Percentiles rank a stretch among this genome's conserved stretches.
Conservation (phyloP, 805 yeast genomes). For the Suhomyces sp. region DNA sequence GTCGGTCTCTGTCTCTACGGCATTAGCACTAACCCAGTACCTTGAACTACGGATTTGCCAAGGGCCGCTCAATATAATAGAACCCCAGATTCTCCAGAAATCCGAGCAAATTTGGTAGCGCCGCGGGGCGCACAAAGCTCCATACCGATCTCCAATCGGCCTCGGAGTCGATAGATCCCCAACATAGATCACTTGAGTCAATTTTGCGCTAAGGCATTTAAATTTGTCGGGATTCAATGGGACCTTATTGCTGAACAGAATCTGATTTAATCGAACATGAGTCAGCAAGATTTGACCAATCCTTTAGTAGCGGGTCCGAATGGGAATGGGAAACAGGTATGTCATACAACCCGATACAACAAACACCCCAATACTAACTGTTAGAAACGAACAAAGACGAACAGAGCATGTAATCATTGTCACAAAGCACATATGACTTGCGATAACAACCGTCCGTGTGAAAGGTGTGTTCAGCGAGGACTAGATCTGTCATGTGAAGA, state of each 20-base stretch:
- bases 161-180: neutral
- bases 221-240: neutral
- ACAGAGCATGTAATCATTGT: slow-evolving; percentile 88
- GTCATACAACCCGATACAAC: neutral
- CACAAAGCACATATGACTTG: slow-evolving; percentile 91
- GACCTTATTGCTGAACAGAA: neutral
- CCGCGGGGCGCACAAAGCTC: neutral
- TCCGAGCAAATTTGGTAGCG: neutral
- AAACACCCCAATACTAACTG: neutral
- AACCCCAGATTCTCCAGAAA: neutral
- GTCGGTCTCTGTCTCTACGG: neutral
- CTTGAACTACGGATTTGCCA: too few relatives aligned
- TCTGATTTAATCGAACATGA: neutral
- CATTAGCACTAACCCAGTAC: neutral
- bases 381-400: slow-evolving; percentile 59
- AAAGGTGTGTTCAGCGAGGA: slow-evolving; percentile 70
- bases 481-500: slow-evolving; percentile 72
- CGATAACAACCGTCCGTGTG: slow-evolving; percentile 80
- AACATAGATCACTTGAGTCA: neutral
- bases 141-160: neutral
- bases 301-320: neutral
- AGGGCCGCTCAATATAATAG: too few relatives aligned
- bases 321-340: neutral
- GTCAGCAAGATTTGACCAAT: neutral
- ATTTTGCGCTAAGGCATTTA: neutral